Base-by-base conservation (phyloP, 106 monocot genomes). In the Alisma plantagoaquatica region DNA sequence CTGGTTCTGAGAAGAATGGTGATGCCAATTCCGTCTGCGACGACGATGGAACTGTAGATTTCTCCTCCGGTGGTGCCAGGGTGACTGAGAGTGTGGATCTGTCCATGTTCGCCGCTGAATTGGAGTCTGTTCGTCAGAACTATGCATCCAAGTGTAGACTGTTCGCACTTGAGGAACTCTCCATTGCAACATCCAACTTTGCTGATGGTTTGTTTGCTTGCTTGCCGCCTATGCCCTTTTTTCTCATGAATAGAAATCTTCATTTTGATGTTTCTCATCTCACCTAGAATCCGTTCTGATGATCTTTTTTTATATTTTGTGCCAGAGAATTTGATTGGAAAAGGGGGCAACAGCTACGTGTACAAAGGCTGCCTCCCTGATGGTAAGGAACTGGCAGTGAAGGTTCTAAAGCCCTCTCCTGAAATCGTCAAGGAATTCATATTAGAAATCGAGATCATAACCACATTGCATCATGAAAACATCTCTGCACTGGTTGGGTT, bases 321-420 rank as follows among this genome's bases (percentile, higher is more conserved):
- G 67, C 44, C 76, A 82, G 82, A 77, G 35, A 82, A 73, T 48
- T 61, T 82, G 26, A 53, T 82, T 38, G 82, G 82, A 4, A 70
- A 66, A 26, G 82, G 82, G 62, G 82, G 82, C 42, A 66, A 41
- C 35, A 77, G 82, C 66, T 27, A 12, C 11, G 82, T 82, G 15
- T 82, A 82, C 38, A 82, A 73, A 38, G 82, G 70, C 0, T 51
- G 60, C 10, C 60, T 76, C 46, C 50, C 64, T 18, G 53, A 76
- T 56, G 69, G 69, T 41, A 70, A 52, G 43, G 73, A 73, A 47
- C 10, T 77, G 50, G 82, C 82, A 15, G 73, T 82, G 38, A 82
- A 82, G 43, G 46, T 77, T 18, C 57, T 82, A 66, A 72, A 73
- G 53, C 68, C 26, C 1, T 73, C 77, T 31, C 61, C 43, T 38